Evolutionary conservation across 768 basidiomycete genomes (phyloP).

Genomic region (Tylopilus rubrobrunneus): DNA sequence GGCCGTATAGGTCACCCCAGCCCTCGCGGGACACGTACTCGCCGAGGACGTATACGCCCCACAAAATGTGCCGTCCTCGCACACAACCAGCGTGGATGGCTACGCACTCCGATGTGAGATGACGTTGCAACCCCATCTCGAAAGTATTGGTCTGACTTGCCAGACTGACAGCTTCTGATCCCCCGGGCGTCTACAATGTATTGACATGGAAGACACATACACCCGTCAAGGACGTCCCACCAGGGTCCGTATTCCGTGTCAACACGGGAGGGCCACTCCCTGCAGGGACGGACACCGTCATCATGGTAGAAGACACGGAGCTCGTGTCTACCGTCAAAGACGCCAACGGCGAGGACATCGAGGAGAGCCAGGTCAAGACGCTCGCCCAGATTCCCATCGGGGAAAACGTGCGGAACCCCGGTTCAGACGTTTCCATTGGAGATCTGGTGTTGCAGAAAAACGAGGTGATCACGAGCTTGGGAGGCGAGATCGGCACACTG

Average conservation of each 20-base stretch:
- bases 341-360: slow-evolving; percentile 40
- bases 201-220: slow-evolving; percentile 48
- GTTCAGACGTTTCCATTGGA: slow-evolving; percentile 68
- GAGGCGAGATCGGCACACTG: slow-evolving; percentile 83
- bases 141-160: slow-evolving; percentile 1
- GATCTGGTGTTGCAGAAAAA: slow-evolving; percentile 64
- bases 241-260: slow-evolving; percentile 53
- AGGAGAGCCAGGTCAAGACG: slow-evolving; percentile 70
- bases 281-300: slow-evolving; percentile 66
- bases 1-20: slow-evolving; percentile 49
- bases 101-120: slow-evolving; percentile 73
- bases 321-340: slow-evolving; percentile 52
- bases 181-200: slow-evolving; percentile 64
- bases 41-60: slow-evolving; percentile 72
- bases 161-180: slow-evolving; percentile 49
- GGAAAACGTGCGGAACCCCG: slow-evolving; percentile 72
- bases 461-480: slow-evolving; percentile 56
- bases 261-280: slow-evolving; percentile 87
- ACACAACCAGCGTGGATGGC: slow-evolving; percentile 84
- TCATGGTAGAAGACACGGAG: slow-evolving; percentile 93
- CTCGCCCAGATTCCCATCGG: slow-evolving; percentile 55
- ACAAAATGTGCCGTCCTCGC: slow-evolving; percentile 56
- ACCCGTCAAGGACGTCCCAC: slow-evolving; percentile 36
- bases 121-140: background rate
- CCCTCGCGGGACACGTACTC: slow-evolving; percentile 64